Percentiles rank a stretch among this genome's conserved stretches.
phyloP scores from a whole-genome alignment of 495 filamentous ascomycete species.

The Penicillium soppii region DNA sequence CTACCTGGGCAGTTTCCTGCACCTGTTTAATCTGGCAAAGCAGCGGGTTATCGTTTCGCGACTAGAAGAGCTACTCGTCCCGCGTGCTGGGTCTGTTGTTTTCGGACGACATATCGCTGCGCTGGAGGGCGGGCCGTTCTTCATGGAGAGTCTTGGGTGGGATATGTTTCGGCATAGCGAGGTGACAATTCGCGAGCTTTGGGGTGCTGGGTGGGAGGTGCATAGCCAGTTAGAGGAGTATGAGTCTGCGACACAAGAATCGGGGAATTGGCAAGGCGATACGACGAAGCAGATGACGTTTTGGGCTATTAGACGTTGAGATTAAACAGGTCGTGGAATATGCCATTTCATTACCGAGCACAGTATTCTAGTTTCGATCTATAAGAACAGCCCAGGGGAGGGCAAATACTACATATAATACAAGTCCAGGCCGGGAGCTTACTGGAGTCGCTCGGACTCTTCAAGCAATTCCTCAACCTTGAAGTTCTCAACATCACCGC shows the following conservation, averaged over 20 bases:
- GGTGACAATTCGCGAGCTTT: too few species aligned
- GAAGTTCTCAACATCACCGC: constrained; percentile 69
- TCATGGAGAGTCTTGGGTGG: too few species aligned
- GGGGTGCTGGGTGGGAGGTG: too few species aligned
- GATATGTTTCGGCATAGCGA: too few species aligned
- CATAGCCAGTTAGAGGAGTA: too few species aligned
- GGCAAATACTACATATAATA: constrained; percentile 9
- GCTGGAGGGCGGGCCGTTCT: too few species aligned
- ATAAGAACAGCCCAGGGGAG: background rate
- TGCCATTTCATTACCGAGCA: background rate
- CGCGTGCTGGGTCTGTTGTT: constrained; percentile 41
- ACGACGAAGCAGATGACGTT: too few species aligned
- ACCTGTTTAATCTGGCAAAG: constrained; percentile 55
- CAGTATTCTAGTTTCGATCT: background rate
- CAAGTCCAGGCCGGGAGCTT: constrained; percentile 12
- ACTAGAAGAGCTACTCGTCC: constrained; percentile 45
- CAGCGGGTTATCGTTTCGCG: constrained; percentile 49
- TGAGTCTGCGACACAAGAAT: too few species aligned
- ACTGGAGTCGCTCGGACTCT: constrained; percentile 71
- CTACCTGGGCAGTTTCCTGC: constrained; percentile 56
- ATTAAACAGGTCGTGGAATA: too few species aligned
- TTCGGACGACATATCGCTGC: constrained; percentile 49
- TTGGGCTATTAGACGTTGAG: background rate
- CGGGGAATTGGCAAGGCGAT: too few species aligned
- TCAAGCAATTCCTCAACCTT: constrained; percentile 80